Evolutionary conservation across 2,329 filamentous ascomycete species (phyloP).

Genomic region (Epichloe aotearoae): DNA sequence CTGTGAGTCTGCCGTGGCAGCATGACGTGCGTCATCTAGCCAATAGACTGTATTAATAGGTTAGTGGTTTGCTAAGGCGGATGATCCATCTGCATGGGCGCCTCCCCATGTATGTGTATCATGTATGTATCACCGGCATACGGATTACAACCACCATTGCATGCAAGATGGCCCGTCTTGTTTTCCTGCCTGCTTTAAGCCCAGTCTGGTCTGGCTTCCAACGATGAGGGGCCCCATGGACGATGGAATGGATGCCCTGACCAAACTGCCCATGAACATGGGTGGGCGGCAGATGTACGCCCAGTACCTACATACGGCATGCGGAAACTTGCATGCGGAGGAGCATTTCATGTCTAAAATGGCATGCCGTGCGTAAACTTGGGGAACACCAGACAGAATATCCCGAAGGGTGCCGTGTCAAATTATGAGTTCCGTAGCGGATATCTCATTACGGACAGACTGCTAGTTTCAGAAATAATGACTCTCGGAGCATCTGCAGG

Average conservation of each 20-base stretch:
- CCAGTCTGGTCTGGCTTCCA: not conserved
- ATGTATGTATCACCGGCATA: not conserved
- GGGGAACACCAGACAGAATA: not conserved
- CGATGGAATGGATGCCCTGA: not conserved
- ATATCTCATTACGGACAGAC: too few species aligned
- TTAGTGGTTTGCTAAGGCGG: too few species aligned
- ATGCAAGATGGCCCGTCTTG: constrained; percentile 2
- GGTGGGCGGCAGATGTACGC: constrained; percentile 3
- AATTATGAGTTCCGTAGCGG: too few species aligned
- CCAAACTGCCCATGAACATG: not conserved
- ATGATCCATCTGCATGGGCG: too few species aligned
- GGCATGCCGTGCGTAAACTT: not conserved
- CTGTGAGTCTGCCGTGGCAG: not conserved
- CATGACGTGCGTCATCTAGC: not conserved
- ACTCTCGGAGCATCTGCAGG: too few species aligned
- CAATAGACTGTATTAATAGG: not conserved
- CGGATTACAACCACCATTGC: not conserved
- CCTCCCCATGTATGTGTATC: not conserved
- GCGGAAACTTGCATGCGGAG: constrained; percentile 1
- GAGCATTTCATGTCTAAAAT: not conserved
- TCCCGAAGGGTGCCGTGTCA: not conserved
- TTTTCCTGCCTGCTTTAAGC: not conserved
- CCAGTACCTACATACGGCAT: not conserved
- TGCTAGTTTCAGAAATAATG: too few species aligned
- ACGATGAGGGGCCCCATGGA: not conserved